A percentile compares a stretch with the other conserved stretches of the same genome.
Evolutionary conservation across 306 rosid species (phyloP).

Genomic region (Dicorynia guianensis): DNA sequence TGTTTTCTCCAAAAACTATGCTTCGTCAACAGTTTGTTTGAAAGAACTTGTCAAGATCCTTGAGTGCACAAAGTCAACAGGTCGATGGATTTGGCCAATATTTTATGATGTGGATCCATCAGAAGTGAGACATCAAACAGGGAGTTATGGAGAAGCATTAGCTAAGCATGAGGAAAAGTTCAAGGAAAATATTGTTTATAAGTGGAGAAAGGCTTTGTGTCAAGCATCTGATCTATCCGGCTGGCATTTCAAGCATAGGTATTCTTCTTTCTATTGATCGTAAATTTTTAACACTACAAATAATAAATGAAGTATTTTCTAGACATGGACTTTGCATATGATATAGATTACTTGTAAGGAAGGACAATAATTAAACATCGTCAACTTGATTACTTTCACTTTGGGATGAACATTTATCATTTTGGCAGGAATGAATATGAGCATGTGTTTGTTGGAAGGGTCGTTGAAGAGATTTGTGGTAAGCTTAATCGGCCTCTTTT

Average conservation of each 20-base stretch:
- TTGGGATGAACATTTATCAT: background rate
- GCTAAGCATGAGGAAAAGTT: background rate
- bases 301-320: background rate
- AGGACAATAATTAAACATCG: background rate
- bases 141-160: background rate
- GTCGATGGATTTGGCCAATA: background rate
- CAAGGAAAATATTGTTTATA: background rate
- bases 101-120: conserved; percentile 17
- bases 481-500: background rate
- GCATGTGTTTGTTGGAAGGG: background rate
- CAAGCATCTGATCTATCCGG: background rate
- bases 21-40: background rate
- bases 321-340: background rate
- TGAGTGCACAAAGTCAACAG: background rate
- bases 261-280: background rate
- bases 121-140: background rate
- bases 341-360: background rate
- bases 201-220: background rate
- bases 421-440: background rate
- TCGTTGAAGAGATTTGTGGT: background rate
- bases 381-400: background rate
- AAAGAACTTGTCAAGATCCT: background rate
- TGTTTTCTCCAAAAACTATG: background rate
- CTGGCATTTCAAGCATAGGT: background rate
- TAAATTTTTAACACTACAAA: background rate